Percentiles rank a stretch among this genome's conserved stretches.
phyloP scores from a whole-genome alignment of 140 eudicot species.

The Erigeron philadelphicus region DNA sequence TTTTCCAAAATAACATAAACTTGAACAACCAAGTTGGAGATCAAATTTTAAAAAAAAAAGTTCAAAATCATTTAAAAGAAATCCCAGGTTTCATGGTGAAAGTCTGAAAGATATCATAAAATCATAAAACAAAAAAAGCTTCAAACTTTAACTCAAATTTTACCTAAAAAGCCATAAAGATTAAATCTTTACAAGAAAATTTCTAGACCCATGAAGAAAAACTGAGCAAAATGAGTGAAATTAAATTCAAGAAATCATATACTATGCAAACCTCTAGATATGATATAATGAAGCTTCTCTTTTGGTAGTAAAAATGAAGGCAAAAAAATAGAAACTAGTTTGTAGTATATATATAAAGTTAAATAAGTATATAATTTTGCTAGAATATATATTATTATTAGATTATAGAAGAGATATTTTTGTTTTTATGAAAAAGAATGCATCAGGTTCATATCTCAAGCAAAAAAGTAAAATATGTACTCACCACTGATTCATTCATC shows the following conservation, averaged over 20 bases:
- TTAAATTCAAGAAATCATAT: background rate
- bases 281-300: constrained; percentile 11
- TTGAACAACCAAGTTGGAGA: too few species aligned
- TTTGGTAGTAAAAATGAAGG: background rate
- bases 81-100: constrained; percentile 18
- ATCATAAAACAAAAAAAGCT: constrained; percentile 24
- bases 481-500: constrained; percentile 27
- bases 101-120: constrained; percentile 25
- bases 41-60: background rate
- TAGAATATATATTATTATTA: too few species aligned
- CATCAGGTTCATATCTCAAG: constrained; percentile 23
- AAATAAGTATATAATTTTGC: background rate
- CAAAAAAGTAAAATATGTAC: constrained; percentile 20
- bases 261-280: constrained; percentile 11
- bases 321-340: constrained; percentile 11
- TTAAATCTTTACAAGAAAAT: constrained; percentile 6
- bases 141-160: constrained; percentile 18
- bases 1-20: background rate
- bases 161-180: constrained; percentile 10
- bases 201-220: background rate
- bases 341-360: background rate
- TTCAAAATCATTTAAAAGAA: constrained; percentile 1
- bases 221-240: background rate
- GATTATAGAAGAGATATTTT: background rate
- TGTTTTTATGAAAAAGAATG: background rate